Conservation (phyloP, 331 rosid species). For the Quercus lobata region DNA sequence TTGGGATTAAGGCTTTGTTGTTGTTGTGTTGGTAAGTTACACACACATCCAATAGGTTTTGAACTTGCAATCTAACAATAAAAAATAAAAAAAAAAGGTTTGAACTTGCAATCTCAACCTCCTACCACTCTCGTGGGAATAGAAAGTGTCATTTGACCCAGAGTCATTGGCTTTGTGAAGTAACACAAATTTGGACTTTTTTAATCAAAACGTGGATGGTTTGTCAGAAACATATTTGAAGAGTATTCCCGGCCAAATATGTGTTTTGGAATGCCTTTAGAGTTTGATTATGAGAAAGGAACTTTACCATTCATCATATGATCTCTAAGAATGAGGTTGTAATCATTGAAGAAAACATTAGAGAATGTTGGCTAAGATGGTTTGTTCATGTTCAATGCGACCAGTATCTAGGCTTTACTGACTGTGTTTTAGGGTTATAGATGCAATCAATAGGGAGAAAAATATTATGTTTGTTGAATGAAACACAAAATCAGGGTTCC, state of each 20-base stretch:
- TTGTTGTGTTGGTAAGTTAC: slow-evolving; percentile 2
- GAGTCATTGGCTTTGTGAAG: not conserved
- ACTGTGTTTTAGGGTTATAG: not conserved
- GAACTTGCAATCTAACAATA: too few species aligned
- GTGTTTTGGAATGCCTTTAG: not conserved
- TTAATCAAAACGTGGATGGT: too few species aligned
- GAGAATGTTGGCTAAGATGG: not conserved
- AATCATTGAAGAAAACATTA: not conserved
- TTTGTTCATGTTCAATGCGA: not conserved
- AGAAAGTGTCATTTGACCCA: not conserved
- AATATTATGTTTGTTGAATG: slow-evolving; percentile 1
- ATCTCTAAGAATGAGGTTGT: not conserved
- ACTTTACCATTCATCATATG: not conserved
- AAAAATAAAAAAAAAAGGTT: too few species aligned
- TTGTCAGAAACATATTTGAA: not conserved
- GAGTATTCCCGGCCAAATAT: not conserved
- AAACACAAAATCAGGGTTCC: too few species aligned
- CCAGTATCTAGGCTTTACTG: not conserved
- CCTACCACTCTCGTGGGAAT: too few species aligned
- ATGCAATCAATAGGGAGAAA: not conserved
- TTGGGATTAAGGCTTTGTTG: not conserved
- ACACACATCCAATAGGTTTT: not conserved
- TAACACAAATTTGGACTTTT: too few species aligned
- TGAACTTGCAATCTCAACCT: too few species aligned
- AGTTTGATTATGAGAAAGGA: not conserved